Percentiles rank a stretch among this genome's conserved stretches.
Evolutionary conservation across 1,139 yeast species (phyloP).

Genomic region (Blastobotrys indianensis): DNA sequence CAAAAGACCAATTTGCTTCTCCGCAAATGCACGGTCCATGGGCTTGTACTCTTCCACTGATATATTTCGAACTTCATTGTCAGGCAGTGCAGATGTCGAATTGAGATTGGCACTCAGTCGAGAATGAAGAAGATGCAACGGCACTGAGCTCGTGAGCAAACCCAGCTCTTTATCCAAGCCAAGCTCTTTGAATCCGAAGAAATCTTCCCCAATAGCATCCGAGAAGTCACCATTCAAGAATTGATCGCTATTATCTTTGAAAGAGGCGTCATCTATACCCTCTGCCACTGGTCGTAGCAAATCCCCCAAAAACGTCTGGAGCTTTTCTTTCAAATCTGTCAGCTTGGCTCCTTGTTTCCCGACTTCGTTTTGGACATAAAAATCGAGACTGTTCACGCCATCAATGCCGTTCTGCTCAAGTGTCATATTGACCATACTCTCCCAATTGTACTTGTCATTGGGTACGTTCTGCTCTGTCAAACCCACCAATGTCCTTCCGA

Average conservation of each 20-base stretch:
- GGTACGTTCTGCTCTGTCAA: slow-evolving; percentile 32
- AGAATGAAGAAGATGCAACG: slow-evolving; percentile 81
- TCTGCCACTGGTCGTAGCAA: slow-evolving; percentile 76
- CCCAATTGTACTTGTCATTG: slow-evolving; percentile 30
- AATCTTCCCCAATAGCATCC: slow-evolving; percentile 82
- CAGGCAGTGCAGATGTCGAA: slow-evolving; percentile 6
- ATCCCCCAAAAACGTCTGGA: slow-evolving; percentile 72
- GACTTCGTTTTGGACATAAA: slow-evolving; percentile 69
- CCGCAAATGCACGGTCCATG: slow-evolving; percentile 45
- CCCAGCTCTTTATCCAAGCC: slow-evolving; percentile 93
- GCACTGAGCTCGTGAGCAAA: slow-evolving; percentile 78
- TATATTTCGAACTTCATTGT: slow-evolving; percentile 5
- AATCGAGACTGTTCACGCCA: slow-evolving; percentile 69
- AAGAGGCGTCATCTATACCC: slow-evolving; percentile 61
- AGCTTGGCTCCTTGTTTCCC: slow-evolving; percentile 65
- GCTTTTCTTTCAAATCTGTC: slow-evolving; percentile 58
- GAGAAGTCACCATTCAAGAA: slow-evolving; percentile 93
- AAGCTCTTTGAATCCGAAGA: slow-evolving; percentile 91
- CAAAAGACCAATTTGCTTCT: slow-evolving; percentile 51
- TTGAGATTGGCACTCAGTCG: slow-evolving; percentile 43
- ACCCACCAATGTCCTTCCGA: slow-evolving; percentile 63
- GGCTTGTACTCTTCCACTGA: slow-evolving; percentile 31
- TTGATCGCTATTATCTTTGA: slow-evolving; percentile 87
- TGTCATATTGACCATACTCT: slow-evolving; percentile 54
- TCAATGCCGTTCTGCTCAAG: slow-evolving; percentile 80